Base-by-base conservation (phyloP, 495 filamentous ascomycete genomes). In the Rhizodiscina lignyota region DNA sequence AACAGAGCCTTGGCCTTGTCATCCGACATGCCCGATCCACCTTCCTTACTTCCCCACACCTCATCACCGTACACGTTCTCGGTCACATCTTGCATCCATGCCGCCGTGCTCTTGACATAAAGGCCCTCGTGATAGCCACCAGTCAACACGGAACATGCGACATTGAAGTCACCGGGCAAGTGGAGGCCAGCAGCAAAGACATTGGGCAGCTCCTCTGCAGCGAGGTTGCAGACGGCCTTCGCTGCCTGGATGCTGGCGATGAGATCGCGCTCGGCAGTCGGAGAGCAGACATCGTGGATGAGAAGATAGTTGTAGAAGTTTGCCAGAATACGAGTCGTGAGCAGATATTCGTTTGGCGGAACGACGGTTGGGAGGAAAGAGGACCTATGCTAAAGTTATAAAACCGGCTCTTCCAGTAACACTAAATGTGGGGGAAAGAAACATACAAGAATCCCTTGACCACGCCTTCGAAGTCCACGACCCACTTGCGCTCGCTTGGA, bases 251-350 rank as follows among this genome's bases (percentile, higher is more conserved):
- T 64, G 41, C 80, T 67, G 0, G 64, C 60, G 0, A 46, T 58
- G 51, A 85, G 76, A 44, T 97, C 89, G 2, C 8, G 24, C 8
- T 32, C 30, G 6, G 6, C 16, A 18, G 12, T 13, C 30, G 12
- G 11, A 6, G 79, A 78, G 42, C 83, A 91, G 11, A 92, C 89
- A 23, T 79, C 64, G 46, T 94, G 87, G 37, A 68, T 67, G 10
- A 84, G 61, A 5, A 94, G 63, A 45, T 94, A 97, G 43, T 83
- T 84, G 38, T 92, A 68, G 53, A 94, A 94, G 54, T 89, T 93
- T 34, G 67, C 68, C 31, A 94, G 62, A 3, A 89, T 70, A 12
- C 61, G 58, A 11, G 69, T 66, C 10, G 59, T 63, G 13, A 63
- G 38, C 33, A 67, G 62, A n/a, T 37, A 82, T 51, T 30, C 59